These are phyloP conservation scores for Colletotrichum sp. DNA, from an alignment of 2,329 filamentous ascomycete species.

Conservation along the genomic window DNA sequence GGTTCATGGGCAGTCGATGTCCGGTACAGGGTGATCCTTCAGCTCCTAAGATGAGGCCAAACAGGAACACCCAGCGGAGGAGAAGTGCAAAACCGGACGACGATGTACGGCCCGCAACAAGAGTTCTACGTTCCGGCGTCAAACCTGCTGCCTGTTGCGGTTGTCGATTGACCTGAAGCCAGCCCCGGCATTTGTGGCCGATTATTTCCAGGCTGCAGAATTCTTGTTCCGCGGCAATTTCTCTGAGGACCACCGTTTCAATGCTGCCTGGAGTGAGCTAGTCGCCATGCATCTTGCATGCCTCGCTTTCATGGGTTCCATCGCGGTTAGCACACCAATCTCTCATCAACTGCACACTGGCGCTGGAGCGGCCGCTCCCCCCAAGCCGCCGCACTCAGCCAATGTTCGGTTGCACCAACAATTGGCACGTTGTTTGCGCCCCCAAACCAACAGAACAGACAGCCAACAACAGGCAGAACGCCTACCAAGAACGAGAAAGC, in stretches of 20 bases:
- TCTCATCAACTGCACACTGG: neutral
- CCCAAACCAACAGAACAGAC: neutral
- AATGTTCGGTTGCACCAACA: neutral
- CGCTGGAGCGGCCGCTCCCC: neutral
- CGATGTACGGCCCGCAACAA: neutral
- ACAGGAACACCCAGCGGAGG: neutral
- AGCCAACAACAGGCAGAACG: neutral
- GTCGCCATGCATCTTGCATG: neutral
- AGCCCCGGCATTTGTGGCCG: neutral
- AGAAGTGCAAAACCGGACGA: neutral
- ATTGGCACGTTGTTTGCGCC: neutral
- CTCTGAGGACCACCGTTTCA: neutral
- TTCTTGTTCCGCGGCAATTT: neutral
- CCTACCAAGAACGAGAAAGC: neutral
- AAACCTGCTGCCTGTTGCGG: constrained; percentile 9
- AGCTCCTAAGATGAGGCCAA: neutral
- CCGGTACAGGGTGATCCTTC: neutral
- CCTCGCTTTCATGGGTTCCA: neutral
- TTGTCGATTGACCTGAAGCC: neutral
- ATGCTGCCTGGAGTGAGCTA: neutral
- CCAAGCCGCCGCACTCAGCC: neutral
- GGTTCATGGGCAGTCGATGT: constrained; percentile 13
- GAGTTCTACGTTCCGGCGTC: neutral
- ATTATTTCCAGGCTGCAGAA: neutral
- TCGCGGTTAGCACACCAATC: neutral